These are phyloP conservation scores for Penicillium paradoxum DNA, from an alignment of 495 filamentous ascomycete genomes.

Conservation along the genomic window DNA sequence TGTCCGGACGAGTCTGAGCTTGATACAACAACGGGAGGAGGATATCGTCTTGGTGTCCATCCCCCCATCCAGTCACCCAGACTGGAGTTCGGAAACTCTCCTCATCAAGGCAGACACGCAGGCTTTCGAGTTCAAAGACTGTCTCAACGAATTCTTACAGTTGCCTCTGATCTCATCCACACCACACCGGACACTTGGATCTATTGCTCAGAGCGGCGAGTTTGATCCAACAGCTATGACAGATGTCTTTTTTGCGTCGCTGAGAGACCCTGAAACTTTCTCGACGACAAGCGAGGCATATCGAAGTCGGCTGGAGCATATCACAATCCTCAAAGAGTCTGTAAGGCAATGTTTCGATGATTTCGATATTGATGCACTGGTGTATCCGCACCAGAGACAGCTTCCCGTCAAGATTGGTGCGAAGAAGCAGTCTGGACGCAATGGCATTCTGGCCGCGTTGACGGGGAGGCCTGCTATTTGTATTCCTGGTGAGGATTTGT, in stretches of 20 bases:
- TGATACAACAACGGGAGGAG: slow-evolving; percentile 18
- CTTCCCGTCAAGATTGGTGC: slow-evolving; percentile 55
- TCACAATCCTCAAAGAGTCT: slow-evolving; percentile 42
- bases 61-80: slow-evolving; percentile 37
- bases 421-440: slow-evolving; percentile 51
- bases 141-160: slow-evolving; percentile 43
- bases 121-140: slow-evolving; percentile 50
- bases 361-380: slow-evolving; percentile 50
- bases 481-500: slow-evolving; percentile 39
- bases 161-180: slow-evolving; percentile 21
- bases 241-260: slow-evolving; percentile 31
- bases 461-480: slow-evolving; percentile 60
- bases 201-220: slow-evolving; percentile 53
- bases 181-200: slow-evolving; percentile 38
- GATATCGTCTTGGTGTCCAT: slow-evolving; percentile 20
- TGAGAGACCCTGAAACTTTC: slow-evolving; percentile 20
- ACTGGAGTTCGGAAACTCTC: slow-evolving; percentile 49
- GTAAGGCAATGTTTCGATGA: slow-evolving; percentile 44
- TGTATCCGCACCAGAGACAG: slow-evolving; percentile 64
- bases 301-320: slow-evolving; percentile 31
- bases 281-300: slow-evolving; percentile 46
- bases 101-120: slow-evolving; percentile 49
- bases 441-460: slow-evolving; percentile 61
- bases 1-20: slow-evolving; percentile 32
- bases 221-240: slow-evolving; percentile 45